Evolutionary conservation across 495 filamentous ascomycete species (phyloP).

Genomic region (Pyrenopolyporus hunteri): DNA sequence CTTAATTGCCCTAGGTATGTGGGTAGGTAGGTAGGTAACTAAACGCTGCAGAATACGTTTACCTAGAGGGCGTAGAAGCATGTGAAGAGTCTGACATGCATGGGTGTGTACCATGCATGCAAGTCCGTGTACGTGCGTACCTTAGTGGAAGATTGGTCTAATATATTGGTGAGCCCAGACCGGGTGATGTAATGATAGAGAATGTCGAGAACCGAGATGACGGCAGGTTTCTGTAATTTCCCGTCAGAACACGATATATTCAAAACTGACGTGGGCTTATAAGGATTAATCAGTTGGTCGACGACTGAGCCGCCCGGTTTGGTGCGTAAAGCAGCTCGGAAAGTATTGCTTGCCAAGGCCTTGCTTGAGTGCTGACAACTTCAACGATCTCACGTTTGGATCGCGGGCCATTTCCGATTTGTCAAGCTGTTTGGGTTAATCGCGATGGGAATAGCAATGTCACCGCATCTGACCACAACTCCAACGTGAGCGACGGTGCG

Average conservation of each 20-base stretch:
- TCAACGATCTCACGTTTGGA: conserved; percentile 13
- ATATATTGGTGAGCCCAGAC: conserved; percentile 33
- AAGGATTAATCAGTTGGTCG: neutral
- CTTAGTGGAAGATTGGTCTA: conserved; percentile 22
- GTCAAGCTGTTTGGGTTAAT: conserved; percentile 5
- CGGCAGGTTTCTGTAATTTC: conserved; percentile 17
- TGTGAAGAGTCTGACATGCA: conserved; percentile 34
- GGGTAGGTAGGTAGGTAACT: conserved; percentile 11
- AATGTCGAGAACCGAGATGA: conserved; percentile 10
- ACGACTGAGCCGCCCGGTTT: conserved; percentile 3
- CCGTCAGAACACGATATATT: conserved; percentile 12
- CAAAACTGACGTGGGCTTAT: neutral
- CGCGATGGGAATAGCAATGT: conserved; percentile 11
- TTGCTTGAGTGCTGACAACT: conserved; percentile 19
- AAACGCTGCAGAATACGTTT: conserved; percentile 10
- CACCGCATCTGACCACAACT: conserved; percentile 16
- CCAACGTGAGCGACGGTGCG: neutral
- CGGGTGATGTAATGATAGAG: conserved; percentile 31
- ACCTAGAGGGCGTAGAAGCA: conserved; percentile 29
- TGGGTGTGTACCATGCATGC: conserved; percentile 8
- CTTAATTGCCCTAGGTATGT: neutral
- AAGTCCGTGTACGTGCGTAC: neutral
- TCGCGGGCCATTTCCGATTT: conserved; percentile 28
- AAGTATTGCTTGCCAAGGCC: conserved; percentile 20
- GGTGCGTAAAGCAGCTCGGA: conserved; percentile 10